Evolutionary conservation across 1,284 basidiomycete species (phyloP).

Genomic region (Hypsizygus ulmarius): DNA sequence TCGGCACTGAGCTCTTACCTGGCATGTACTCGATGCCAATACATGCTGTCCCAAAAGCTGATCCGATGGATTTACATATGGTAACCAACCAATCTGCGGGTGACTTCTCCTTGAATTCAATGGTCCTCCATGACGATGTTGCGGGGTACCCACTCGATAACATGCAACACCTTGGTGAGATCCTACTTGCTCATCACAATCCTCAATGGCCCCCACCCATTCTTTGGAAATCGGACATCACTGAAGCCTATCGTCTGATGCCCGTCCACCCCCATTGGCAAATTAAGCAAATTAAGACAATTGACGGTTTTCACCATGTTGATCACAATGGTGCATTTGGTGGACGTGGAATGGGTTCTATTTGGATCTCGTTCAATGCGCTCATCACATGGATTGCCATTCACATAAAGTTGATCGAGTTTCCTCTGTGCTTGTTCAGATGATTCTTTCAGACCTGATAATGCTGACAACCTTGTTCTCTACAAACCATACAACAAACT

Average conservation of each 20-base stretch:
- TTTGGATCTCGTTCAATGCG: too few species aligned
- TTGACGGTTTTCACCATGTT: slow-evolving; percentile 24
- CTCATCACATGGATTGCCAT: too few species aligned
- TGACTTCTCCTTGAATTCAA: slow-evolving; percentile 32
- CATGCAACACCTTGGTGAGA: slow-evolving; percentile 22
- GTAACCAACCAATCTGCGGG: slow-evolving; percentile 37
- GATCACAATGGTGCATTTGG: slow-evolving; percentile 36
- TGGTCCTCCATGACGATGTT: slow-evolving; percentile 25
- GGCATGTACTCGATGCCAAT: slow-evolving; percentile 53
- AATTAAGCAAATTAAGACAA: slow-evolving; percentile 35
- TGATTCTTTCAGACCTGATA: too few species aligned
- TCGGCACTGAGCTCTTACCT: slow-evolving; percentile 34
- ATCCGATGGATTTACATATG: slow-evolving; percentile 31
- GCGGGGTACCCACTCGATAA: slow-evolving; percentile 23
- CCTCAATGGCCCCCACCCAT: slow-evolving; percentile 8
- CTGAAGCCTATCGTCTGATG: slow-evolving; percentile 32
- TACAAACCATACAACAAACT: too few species aligned
- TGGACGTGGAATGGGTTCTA: too few species aligned
- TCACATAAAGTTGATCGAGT: too few species aligned
- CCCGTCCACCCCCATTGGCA: slow-evolving; percentile 42
- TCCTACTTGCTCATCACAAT: slow-evolving; percentile 3
- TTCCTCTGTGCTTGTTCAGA: too few species aligned
- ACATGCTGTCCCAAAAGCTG: slow-evolving; percentile 38
- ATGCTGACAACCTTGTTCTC: too few species aligned
- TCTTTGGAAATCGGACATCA: slow-evolving; percentile 40